Evolutionary conservation across 371 early-diverging fungal species (phyloP).

Genomic region (Mucor circinelloides): DNA sequence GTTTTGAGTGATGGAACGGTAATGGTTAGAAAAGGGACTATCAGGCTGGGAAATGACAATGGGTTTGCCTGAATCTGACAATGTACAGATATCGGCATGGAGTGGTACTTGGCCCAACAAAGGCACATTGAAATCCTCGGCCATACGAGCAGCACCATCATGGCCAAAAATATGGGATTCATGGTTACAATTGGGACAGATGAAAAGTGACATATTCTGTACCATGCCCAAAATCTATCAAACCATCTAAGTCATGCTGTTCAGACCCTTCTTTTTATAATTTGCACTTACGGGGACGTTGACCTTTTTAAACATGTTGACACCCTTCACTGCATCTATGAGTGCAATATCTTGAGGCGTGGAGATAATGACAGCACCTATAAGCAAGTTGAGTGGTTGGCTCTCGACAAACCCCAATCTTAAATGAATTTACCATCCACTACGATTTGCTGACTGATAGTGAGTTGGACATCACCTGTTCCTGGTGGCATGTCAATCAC

Average conservation of each 20-base stretch:
- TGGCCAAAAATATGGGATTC: constrained; percentile 81
- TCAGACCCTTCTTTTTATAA: not conserved
- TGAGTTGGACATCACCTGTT: constrained; percentile 89
- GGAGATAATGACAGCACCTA: constrained; percentile 84
- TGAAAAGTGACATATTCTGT: constrained; percentile 87
- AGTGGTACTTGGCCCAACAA: constrained; percentile 82
- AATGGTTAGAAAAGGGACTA: constrained; percentile 62
- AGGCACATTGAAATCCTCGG: constrained; percentile 63
- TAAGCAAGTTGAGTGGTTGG: not conserved
- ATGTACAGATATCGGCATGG: constrained; percentile 70
- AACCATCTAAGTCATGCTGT: not conserved
- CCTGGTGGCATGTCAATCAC: constrained; percentile 95
- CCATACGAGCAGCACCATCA: constrained; percentile 64
- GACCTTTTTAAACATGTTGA: constrained; percentile 83
- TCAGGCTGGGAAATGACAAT: constrained; percentile 72
- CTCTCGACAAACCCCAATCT: not conserved
- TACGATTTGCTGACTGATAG: constrained; percentile 80
- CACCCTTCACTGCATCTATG: constrained; percentile 81
- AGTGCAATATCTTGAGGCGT: constrained; percentile 92
- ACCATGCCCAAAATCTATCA: constrained; percentile 84
- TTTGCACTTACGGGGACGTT: constrained; percentile 73
- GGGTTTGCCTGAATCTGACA: constrained; percentile 80
- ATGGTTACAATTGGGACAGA: constrained; percentile 84
- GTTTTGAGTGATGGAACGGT: constrained; percentile 64
- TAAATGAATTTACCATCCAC: constrained; percentile 59